These are phyloP conservation scores for Triticum urartu DNA, from an alignment of 176 grass and related monocot species.

Conservation along the genomic window DNA sequence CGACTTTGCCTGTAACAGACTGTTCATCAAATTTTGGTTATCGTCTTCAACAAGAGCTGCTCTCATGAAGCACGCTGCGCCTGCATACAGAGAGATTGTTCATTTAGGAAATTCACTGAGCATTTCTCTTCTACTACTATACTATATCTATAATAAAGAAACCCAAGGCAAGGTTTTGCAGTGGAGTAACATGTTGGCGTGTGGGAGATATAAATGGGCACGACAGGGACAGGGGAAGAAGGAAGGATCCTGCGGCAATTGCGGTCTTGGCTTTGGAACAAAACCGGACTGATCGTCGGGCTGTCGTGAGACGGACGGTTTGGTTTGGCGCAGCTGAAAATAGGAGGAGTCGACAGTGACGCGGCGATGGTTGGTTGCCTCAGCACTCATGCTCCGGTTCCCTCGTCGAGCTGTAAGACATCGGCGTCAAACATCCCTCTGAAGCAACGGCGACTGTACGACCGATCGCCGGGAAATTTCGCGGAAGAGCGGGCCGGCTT, in stretches of 20 bases:
- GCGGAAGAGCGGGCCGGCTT: too few relatives aligned
- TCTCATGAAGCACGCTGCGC: neutral
- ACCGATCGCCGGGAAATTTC: neutral
- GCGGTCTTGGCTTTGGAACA: constrained; percentile 2
- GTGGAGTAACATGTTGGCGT: neutral
- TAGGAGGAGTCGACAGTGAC: neutral
- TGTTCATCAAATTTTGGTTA: neutral
- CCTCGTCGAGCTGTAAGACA: neutral
- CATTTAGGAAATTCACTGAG: too few relatives aligned
- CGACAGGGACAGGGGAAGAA: neutral
- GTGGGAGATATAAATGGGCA: neutral
- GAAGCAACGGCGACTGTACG: neutral
- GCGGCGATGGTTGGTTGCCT: neutral
- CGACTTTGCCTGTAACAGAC: too few relatives aligned
- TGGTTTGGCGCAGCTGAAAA: constrained; percentile 15
- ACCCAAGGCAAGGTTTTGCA: neutral
- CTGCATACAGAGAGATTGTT: neutral
- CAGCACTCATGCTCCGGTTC: neutral
- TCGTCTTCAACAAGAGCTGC: neutral
- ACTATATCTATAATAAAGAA: neutral
- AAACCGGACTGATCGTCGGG: neutral
- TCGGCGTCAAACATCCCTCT: neutral
- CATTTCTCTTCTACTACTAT: neutral
- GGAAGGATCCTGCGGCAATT: neutral
- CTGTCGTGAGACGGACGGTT: constrained; percentile 23